Base-by-base conservation (phyloP, 164 flowering plant species). In the Saururus chinensis region DNA sequence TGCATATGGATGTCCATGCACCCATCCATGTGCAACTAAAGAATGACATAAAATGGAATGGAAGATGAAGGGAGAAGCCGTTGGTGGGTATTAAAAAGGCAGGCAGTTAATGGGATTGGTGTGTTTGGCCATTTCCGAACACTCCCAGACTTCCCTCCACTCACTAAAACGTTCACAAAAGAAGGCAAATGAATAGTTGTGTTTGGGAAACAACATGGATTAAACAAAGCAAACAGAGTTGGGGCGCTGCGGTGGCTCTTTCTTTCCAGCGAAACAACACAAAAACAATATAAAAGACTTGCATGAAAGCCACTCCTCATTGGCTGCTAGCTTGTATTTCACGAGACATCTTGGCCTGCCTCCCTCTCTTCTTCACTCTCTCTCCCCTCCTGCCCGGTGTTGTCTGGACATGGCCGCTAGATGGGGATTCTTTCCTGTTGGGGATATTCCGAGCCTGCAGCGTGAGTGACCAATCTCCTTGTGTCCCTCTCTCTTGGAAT, bases 301-400 rank as follows among this genome's bases (percentile, higher is more conserved):
- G 60, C 60, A 37, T 37, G 60, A 25, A 58, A 37, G 35, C 1
- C 21, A 19, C 19, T 20, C 19, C 20, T 19, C 60, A 58, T 19
- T 58, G 60, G 60, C 60, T 14, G 60, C 41, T 17, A 11, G 3
- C 60, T 35, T 19, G 48, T 58, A 58, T 58, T 35, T 58, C 42
- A 3, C 1, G 4, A 4, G 21, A 58, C 48, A 37, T 37, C 60
- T 30, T 30, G 20, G 19, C 48, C 60, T 37, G 17, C 23, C 21
- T 57, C 60, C 35, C 60, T 26, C 60, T 57, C 45, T 58, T 45
- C 35, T n/a, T n/a, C 21, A 5, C 22, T 6, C 45, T 30, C 60
- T 58, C 60, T 58, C 45, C 22, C 16, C 23, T 5, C 60, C 35
- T 7, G 60, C 23, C 23, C 12, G 11, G n/a, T 58, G 19, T 58